A percentile compares a stretch with the other conserved stretches of the same genome.
phyloP scores from a whole-genome alignment of 1,284 basidiomycete species.

The Sanghuangporus weigelae region DNA sequence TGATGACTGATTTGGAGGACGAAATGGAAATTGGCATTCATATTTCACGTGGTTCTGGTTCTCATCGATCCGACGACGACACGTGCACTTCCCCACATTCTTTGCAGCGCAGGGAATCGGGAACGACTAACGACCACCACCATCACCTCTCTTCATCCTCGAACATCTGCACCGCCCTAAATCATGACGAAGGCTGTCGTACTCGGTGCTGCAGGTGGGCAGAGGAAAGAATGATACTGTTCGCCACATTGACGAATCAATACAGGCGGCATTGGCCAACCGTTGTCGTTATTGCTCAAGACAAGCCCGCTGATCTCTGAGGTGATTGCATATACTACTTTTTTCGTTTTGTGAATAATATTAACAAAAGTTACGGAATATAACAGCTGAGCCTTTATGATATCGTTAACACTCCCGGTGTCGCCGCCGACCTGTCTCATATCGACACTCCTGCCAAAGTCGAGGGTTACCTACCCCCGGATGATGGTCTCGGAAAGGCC shows the following conservation, averaged over 20 bases:
- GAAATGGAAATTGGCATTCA: neutral
- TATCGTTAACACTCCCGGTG: conserved; percentile 96
- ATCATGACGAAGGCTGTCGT: conserved; percentile 90
- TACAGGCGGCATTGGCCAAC: conserved; percentile 87
- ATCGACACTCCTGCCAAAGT: conserved; percentile 79
- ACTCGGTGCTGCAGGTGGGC: conserved; percentile 82
- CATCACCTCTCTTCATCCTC: conserved; percentile 6
- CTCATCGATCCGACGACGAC: neutral
- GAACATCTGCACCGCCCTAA: neutral
- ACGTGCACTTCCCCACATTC: neutral
- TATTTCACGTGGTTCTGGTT: too few species aligned
- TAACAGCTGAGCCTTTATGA: conserved; percentile 82
- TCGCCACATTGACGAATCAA: conserved; percentile 3
- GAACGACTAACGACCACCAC: neutral
- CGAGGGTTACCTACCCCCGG: conserved; percentile 65
- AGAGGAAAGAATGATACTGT: neutral
- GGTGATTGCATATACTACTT: conserved; percentile 33
- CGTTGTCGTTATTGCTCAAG: conserved; percentile 88
- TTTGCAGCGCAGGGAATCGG: neutral
- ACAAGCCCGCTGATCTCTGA: conserved; percentile 76
- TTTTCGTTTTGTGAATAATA: neutral
- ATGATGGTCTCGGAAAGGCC: conserved; percentile 80
- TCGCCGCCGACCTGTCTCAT: conserved; percentile 91
- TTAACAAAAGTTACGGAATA: neutral
- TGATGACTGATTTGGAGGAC: too few species aligned